Evolutionary conservation across 2,329 filamentous ascomycete species (phyloP).

Genomic region (Capronia americana): DNA sequence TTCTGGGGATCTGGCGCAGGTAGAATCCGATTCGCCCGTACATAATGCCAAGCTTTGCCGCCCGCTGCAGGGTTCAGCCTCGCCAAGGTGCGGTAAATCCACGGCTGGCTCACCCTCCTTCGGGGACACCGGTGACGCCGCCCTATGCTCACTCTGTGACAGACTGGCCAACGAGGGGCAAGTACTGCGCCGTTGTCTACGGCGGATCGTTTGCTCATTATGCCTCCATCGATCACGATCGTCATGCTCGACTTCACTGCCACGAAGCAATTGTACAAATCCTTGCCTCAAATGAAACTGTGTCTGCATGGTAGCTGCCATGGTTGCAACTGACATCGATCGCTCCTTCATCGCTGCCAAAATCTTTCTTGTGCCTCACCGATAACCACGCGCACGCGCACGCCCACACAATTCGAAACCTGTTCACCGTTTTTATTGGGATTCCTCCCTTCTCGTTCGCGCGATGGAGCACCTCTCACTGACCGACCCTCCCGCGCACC

Average conservation of each 20-base stretch:
- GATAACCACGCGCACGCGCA: not conserved
- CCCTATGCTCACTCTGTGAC: too few species aligned
- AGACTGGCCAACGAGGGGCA: too few species aligned
- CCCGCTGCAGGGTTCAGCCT: too few species aligned
- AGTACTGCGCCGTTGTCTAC: not conserved
- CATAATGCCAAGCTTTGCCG: too few species aligned
- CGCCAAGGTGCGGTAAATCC: too few species aligned
- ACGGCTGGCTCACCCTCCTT: too few species aligned
- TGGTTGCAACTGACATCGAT: constrained; percentile 15
- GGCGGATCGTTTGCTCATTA: not conserved
- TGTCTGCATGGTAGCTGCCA: constrained; percentile 22
- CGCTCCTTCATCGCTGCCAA: not conserved
- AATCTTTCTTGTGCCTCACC: constrained; percentile 14
- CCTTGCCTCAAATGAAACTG: not conserved
- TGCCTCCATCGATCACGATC: not conserved
- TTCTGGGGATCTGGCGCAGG: too few species aligned
- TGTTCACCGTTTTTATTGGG: too few species aligned
- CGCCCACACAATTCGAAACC: not conserved
- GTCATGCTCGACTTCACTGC: not conserved
- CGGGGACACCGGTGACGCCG: too few species aligned
- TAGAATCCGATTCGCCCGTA: too few species aligned
- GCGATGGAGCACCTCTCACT: constrained; percentile 43
- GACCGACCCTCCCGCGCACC: constrained; percentile 36
- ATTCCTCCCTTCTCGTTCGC: not conserved
- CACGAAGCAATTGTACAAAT: not conserved